Conservation (phyloP, 306 rosid genomes). For the Chamaecrista fasciculata region DNA sequence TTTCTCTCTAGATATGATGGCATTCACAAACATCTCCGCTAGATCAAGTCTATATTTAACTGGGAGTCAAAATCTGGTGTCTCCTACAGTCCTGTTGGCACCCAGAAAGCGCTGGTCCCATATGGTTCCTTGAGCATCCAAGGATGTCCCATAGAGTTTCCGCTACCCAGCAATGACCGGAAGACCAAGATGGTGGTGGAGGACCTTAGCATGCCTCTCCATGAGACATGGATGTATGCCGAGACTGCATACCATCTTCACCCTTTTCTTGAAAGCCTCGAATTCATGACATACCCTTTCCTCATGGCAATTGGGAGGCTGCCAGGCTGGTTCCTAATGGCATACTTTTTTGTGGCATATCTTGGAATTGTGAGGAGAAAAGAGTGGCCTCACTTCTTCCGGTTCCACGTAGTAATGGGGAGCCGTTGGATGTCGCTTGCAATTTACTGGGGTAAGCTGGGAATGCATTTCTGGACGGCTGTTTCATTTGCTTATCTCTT, state of each 20-base stretch:
- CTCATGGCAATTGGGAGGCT: slow-evolving; percentile 68
- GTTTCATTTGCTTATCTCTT: slow-evolving; percentile 63
- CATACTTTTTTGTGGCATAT: slow-evolving; percentile 83
- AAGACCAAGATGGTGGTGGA: slow-evolving; percentile 97
- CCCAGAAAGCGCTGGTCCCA: slow-evolving; percentile 33
- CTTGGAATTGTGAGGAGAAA: slow-evolving; percentile 92
- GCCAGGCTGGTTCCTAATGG: slow-evolving; percentile 95
- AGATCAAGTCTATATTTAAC: slow-evolving; percentile 51
- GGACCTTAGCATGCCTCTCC: slow-evolving; percentile 89
- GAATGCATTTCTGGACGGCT: slow-evolving; percentile 92
- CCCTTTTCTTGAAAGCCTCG: slow-evolving; percentile 62
- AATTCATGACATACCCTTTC: slow-evolving; percentile 77
- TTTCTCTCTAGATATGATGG: slow-evolving; percentile 40
- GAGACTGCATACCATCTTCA: slow-evolving; percentile 88
- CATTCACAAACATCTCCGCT: slow-evolving; percentile 48
- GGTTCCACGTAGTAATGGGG: slow-evolving; percentile 92
- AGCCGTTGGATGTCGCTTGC: slow-evolving; percentile 92
- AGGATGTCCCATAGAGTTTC: slow-evolving; percentile 72
- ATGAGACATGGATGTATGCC: slow-evolving; percentile 97
- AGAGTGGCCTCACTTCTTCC: slow-evolving; percentile 97
- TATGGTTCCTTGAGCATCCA: slow-evolving; percentile 58
- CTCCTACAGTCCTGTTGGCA: slow-evolving; percentile 49
- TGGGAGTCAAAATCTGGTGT: slow-evolving; percentile 53
- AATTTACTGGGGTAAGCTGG: slow-evolving; percentile 79
- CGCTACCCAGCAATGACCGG: slow-evolving; percentile 88